Evolutionary conservation across 345 rosid genomes (phyloP), one percentile per base, ranked within the genome.

Genomic region (Sapria himalayana): DNA sequence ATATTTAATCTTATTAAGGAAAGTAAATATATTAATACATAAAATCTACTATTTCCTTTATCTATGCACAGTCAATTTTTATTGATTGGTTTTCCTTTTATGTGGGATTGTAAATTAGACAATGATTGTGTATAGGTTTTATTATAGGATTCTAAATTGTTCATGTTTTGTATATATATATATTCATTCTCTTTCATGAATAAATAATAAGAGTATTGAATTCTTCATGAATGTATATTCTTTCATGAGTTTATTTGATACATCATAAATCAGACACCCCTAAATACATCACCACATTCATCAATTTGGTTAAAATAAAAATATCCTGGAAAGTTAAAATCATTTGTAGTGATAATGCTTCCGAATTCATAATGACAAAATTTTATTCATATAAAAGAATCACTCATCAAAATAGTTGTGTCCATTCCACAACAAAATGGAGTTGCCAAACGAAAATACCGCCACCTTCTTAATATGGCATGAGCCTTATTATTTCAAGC

Each of bases 181-280:
- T 39, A 22, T 37, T 15, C 15, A 10, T 19, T 16, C 13, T 37
- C 10, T 18, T 7, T 15, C n/a, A n/a, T n/a, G n/a, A n/a, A n/a
- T n/a, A n/a, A n/a, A n/a, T n/a, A n/a, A n/a, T n/a, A n/a, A n/a
- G n/a, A n/a, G n/a, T n/a, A n/a, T n/a, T n/a, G n/a, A n/a, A n/a
- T n/a, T n/a, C n/a, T n/a, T n/a, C n/a, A n/a, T n/a, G n/a, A n/a
- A n/a, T n/a, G n/a, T n/a, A n/a, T n/a, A n/a, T n/a, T n/a, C n/a
- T 12, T n/a, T 35, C 52, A 10, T 37, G 37, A 27, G n/a, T 24
- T 13, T 17, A 12, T 7, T 12, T 48, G 17, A 48, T 27, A 37
- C 4, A 3, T 0, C 43, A 37, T 7, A 48, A 48, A 29, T 37
- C 10, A 25, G 21, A 48, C 0, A 25, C 19, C 4, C 18, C 4